A percentile compares a stretch with the other conserved stretches of the same genome.
Conservation (phyloP, 805 yeast species). For the Metschnikowia cerradonensis region DNA sequence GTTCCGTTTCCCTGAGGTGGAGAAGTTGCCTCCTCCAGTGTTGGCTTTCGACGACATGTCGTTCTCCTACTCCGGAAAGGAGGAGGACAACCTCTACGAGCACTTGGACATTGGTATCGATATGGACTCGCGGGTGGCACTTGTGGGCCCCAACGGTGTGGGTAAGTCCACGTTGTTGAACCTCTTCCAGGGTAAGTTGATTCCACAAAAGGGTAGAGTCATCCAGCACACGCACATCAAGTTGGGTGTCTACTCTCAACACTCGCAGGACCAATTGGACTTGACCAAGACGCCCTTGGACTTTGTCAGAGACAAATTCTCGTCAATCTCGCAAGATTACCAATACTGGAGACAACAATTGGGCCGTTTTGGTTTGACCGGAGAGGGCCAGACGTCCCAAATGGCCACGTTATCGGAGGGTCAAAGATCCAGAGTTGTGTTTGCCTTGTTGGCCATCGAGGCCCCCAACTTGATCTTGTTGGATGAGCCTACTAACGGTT, state of each 20-base stretch:
- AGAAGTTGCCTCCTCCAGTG: constrained; percentile 98
- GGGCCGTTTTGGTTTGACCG: constrained; percentile 97
- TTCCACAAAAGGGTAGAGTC: constrained; percentile 90
- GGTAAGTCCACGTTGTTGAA: constrained; percentile 96
- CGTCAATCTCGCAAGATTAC: constrained; percentile 90
- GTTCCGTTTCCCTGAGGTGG: constrained; percentile 91
- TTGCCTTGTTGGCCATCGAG: constrained; percentile 92
- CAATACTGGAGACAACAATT: constrained; percentile 98
- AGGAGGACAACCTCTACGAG: constrained; percentile 85
- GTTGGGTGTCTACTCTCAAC: constrained; percentile 98
- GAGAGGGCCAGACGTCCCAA: constrained; percentile 97
- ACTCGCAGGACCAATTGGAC: constrained; percentile 97
- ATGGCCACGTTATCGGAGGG: constrained; percentile 99
- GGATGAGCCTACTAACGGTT: constrained; percentile 99
- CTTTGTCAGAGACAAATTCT: constrained; percentile 92
- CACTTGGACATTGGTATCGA: constrained; percentile 95
- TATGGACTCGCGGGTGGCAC: constrained; percentile 97
- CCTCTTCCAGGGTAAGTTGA: constrained; percentile 92
- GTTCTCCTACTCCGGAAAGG: constrained; percentile 80
- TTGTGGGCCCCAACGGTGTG: constrained; percentile 98
- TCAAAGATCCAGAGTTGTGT: constrained; percentile 98
- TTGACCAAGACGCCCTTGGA: constrained; percentile 92
- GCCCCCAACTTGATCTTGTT: constrained; percentile 89
- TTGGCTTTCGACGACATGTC: constrained; percentile 93
- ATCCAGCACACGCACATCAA: constrained; percentile 96